A percentile compares a stretch with the other conserved stretches of the same genome.
Evolutionary conservation across 257 asterid species (phyloP).

Genomic region (Solanum phureja): DNA sequence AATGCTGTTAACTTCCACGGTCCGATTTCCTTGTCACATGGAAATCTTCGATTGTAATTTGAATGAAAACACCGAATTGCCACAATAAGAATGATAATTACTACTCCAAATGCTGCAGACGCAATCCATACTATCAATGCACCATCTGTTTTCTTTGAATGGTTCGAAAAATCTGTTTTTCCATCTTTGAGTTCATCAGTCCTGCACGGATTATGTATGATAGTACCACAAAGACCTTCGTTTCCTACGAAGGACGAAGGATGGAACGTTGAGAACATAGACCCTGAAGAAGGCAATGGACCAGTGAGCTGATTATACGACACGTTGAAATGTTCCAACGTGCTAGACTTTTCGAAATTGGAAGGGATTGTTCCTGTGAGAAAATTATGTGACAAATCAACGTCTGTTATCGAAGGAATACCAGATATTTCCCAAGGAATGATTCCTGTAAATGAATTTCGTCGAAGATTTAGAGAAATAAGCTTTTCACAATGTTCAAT

Average conservation of each 20-base stretch:
- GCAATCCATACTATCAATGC: slow-evolving; percentile 60
- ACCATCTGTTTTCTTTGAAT: slow-evolving; percentile 51
- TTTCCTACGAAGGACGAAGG: slow-evolving; percentile 76
- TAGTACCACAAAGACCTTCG: slow-evolving; percentile 68
- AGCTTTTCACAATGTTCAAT: slow-evolving; percentile 75
- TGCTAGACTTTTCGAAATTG: slow-evolving; percentile 58
- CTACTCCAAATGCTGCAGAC: slow-evolving; percentile 65
- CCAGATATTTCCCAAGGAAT: slow-evolving; percentile 91
- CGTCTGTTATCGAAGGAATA: slow-evolving; percentile 54
- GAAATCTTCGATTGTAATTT: slow-evolving; percentile 24
- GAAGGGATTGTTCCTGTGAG: slow-evolving; percentile 78
- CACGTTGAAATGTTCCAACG: slow-evolving; percentile 73
- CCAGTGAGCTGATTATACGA: slow-evolving; percentile 84
- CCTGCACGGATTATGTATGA: slow-evolving; percentile 47
- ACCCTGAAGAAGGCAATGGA: slow-evolving; percentile 61
- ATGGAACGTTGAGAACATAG: slow-evolving; percentile 48
- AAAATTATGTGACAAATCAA: slow-evolving; percentile 63
- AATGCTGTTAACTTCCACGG: slow-evolving; percentile 92
- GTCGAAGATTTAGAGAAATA: slow-evolving; percentile 33
- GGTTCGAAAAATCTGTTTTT: slow-evolving; percentile 18
- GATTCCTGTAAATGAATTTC: slow-evolving; percentile 66
- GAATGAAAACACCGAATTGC: slow-evolving; percentile 49
- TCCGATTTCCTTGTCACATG: slow-evolving; percentile 30
- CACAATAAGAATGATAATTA: slow-evolving; percentile 40
- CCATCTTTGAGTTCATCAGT: slow-evolving; percentile 10